phyloP scores from a whole-genome alignment of 345 rosid genomes.

The Moricandia moricandioides region DNA sequence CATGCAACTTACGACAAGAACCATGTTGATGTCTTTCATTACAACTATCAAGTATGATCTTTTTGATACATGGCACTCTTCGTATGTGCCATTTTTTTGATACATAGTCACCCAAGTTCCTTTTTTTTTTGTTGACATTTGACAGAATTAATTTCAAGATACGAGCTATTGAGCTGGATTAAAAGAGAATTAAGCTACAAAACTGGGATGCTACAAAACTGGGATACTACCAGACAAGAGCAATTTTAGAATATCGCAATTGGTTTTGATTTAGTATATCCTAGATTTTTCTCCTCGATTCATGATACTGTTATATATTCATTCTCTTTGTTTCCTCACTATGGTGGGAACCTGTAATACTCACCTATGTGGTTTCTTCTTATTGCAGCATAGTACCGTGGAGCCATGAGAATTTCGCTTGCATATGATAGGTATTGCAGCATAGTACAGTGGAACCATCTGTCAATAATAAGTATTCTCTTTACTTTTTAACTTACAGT shows the following conservation, averaged over 20 bases:
- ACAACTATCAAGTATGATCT: constrained; percentile 75
- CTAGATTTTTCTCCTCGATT: background rate
- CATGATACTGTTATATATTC: background rate
- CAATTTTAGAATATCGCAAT: constrained; percentile 60
- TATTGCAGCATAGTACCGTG: constrained; percentile 91
- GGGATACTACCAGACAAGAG: constrained; percentile 61
- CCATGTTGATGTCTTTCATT: constrained; percentile 45
- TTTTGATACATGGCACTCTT: background rate
- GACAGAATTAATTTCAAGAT: constrained; percentile 78
- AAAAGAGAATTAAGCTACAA: constrained; percentile 90
- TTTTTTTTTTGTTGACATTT: constrained; percentile 36
- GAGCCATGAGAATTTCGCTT: constrained; percentile 97
- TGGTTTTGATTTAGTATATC: constrained; percentile 39
- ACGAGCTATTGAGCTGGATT: constrained; percentile 92
- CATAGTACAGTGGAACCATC: constrained; percentile 58
- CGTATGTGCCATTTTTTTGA: background rate
- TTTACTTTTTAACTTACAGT: background rate
- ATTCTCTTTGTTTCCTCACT: background rate
- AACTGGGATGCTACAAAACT: constrained; percentile 33
- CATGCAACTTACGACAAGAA: background rate
- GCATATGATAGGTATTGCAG: constrained; percentile 63
- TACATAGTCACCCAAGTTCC: background rate
- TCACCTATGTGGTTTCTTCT: background rate
- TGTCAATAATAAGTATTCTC: constrained; percentile 44
- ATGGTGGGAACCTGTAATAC: background rate